Conservation (phyloP, 257 asterid species). For the Lycium ferocissimum region DNA sequence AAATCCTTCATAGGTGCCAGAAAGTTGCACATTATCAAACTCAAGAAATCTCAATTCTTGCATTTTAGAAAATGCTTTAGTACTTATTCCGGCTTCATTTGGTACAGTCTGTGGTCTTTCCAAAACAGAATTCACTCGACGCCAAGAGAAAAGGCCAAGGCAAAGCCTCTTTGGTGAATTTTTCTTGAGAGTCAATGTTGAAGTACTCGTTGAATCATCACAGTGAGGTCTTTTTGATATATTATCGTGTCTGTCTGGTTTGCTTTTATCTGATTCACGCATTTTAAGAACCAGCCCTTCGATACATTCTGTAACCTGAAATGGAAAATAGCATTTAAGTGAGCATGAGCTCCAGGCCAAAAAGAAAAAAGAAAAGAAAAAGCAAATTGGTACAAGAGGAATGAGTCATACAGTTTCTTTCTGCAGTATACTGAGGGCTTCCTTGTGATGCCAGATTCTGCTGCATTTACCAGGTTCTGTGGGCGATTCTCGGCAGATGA, state of each 20-base stretch:
- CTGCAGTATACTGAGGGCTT: constrained; percentile 24
- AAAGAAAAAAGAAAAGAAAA: neutral
- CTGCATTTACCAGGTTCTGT: constrained; percentile 28
- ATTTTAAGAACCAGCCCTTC: constrained; percentile 32
- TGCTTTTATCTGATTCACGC: constrained; percentile 5
- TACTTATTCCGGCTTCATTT: constrained; percentile 23
- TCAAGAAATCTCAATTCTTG: constrained; percentile 26
- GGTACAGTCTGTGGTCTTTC: neutral
- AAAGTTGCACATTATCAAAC: constrained; percentile 27
- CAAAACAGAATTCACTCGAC: neutral
- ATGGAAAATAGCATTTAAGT: constrained; percentile 21
- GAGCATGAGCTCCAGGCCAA: neutral
- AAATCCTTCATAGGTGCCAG: constrained; percentile 30
- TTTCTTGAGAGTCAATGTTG: neutral
- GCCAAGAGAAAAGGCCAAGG: constrained; percentile 1
- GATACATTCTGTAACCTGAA: constrained; percentile 28
- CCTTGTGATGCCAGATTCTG: constrained; percentile 34
- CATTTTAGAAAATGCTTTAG: constrained; percentile 29
- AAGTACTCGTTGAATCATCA: constrained; percentile 14
- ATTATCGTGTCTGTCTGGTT: constrained; percentile 14
- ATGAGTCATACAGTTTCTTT: constrained; percentile 27
- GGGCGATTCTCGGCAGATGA: constrained; percentile 26
- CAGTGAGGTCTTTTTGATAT: constrained; percentile 17
- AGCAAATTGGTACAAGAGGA: neutral
- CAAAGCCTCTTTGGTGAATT: constrained; percentile 22